Percentiles rank a stretch among this genome's conserved stretches.
Evolutionary conservation across 352 stramenopile genomes (phyloP).

Genomic region (Saprolegnia diclina): DNA sequence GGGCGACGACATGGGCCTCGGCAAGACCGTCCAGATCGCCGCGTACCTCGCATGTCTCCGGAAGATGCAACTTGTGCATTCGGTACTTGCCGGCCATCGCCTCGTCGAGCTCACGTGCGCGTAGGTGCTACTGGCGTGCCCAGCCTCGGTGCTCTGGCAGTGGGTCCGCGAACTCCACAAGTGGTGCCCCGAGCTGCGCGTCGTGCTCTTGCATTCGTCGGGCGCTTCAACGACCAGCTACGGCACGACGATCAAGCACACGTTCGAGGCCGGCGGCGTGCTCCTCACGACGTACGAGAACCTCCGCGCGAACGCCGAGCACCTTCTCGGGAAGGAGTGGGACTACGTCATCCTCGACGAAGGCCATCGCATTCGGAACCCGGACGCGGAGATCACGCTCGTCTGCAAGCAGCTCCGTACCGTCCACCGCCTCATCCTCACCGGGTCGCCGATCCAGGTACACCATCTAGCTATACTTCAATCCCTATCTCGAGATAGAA

Average conservation of each 20-base stretch:
- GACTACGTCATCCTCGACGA: slow-evolving; percentile 98
- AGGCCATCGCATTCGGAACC: slow-evolving; percentile 98
- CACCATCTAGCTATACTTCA: slow-evolving; percentile 17
- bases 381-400: slow-evolving; percentile 94
- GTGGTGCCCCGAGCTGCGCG: slow-evolving; percentile 85
- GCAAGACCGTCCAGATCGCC: slow-evolving; percentile 94
- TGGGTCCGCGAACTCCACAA: slow-evolving; percentile 94
- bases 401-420: slow-evolving; percentile 90
- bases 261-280: slow-evolving; percentile 78
- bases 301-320: slow-evolving; percentile 85
- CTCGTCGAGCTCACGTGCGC: neutral
- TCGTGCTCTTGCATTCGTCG: slow-evolving; percentile 86
- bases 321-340: slow-evolving; percentile 90
- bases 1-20: slow-evolving; percentile 93
- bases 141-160: slow-evolving; percentile 94
- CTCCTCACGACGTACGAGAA: slow-evolving; percentile 97
- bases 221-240: slow-evolving; percentile 34
- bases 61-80: slow-evolving; percentile 11
- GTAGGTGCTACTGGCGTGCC: slow-evolving; percentile 86
- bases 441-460: slow-evolving; percentile 82
- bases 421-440: slow-evolving; percentile 90
- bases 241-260: slow-evolving; percentile 27
- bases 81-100: neutral
- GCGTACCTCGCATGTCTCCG: slow-evolving; percentile 13
- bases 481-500: slow-evolving; percentile 76